Percentiles rank a stretch among this genome's conserved stretches.
These are phyloP conservation scores for Tetraselmis striata DNA, from an alignment of 139 green algal genomes.

Conservation along the genomic window DNA sequence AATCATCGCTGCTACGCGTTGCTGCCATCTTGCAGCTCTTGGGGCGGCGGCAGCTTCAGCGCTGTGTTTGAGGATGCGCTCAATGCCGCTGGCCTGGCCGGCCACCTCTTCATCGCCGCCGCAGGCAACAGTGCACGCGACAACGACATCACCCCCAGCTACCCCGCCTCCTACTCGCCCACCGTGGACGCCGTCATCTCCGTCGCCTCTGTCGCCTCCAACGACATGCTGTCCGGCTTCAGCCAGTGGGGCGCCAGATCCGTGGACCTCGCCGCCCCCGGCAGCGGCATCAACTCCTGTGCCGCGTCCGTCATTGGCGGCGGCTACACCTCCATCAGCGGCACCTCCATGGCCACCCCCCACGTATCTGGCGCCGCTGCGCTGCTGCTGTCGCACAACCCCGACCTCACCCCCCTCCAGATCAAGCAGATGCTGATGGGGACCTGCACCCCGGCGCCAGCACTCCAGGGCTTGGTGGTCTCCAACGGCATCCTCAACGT, in stretches of 20 bases:
- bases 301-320: not conserved
- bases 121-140: not conserved
- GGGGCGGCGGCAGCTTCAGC: constrained; percentile 2
- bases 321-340: not conserved
- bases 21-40: not conserved
- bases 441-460: not conserved
- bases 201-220: not conserved
- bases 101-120: constrained; percentile 5
- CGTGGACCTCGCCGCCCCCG: not conserved
- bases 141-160: constrained; percentile 6
- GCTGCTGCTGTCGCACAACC: not conserved
- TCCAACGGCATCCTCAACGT: not conserved
- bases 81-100: not conserved
- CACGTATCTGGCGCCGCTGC: constrained; percentile 5
- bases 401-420: not conserved
- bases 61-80: not conserved
- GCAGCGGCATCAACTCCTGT: constrained; percentile 4
- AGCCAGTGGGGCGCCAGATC: not conserved
- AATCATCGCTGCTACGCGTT: too few species aligned
- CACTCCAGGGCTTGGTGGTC: not conserved
- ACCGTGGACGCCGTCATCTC: not conserved
- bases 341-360: constrained; percentile 2
- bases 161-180: constrained; percentile 7
- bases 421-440: not conserved
- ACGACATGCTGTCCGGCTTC: not conserved